Conservation (phyloP, 1,284 basidiomycete species). For the Ustilago lituana region DNA sequence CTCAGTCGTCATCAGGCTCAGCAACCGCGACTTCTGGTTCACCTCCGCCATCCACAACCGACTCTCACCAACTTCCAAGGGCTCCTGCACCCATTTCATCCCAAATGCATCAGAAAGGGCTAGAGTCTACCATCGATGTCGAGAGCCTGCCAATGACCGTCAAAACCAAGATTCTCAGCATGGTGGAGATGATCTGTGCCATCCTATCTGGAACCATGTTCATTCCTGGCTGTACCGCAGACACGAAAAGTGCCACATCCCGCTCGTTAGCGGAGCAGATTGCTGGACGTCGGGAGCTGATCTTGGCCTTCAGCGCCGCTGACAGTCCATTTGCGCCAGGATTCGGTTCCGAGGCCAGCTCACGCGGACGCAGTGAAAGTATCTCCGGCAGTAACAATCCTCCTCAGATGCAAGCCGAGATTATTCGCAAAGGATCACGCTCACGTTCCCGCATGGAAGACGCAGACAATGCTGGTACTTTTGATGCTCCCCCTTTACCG, state of each 20-base stretch:
- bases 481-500: constrained; percentile 24
- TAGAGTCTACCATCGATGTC: constrained; percentile 5
- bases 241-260: neutral
- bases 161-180: constrained; percentile 48
- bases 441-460: constrained; percentile 39
- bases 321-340: constrained; percentile 30
- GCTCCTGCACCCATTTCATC: neutral
- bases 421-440: constrained; percentile 46
- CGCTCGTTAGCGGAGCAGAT: constrained; percentile 34
- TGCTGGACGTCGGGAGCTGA: constrained; percentile 25
- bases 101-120: neutral
- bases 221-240: constrained; percentile 34
- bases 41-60: neutral
- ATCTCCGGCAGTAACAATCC: neutral
- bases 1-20: neutral
- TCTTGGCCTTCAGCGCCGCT: constrained; percentile 32
- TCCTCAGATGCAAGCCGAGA: constrained; percentile 31
- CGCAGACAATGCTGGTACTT: constrained; percentile 6
- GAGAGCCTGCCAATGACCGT: constrained; percentile 42
- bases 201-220: constrained; percentile 51
- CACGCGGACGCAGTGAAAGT: constrained; percentile 17
- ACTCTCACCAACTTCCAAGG: neutral
- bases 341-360: neutral
- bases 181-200: constrained; percentile 55
- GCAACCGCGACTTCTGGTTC: neutral